phyloP scores from a whole-genome alignment of 2,329 filamentous ascomycete genomes.

The Dactylonectria macrodidyma region DNA sequence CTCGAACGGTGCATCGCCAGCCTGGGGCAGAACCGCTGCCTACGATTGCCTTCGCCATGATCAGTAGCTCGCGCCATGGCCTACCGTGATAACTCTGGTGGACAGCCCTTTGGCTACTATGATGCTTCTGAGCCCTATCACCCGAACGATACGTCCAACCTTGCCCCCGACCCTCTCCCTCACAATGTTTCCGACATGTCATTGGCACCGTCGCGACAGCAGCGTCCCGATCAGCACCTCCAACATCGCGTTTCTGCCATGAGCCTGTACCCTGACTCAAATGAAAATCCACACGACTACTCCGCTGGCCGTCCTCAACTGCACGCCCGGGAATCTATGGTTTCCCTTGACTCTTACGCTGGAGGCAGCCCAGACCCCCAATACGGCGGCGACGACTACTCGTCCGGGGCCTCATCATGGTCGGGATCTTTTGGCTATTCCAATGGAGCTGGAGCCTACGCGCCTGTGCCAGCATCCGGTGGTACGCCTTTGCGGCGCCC shows the following conservation, averaged over 20 bases:
- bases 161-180: background rate
- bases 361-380: constrained; percentile 39
- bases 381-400: constrained; percentile 40
- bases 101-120: constrained; percentile 46
- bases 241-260: constrained; percentile 53
- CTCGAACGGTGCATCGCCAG: background rate
- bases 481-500: constrained; percentile 39
- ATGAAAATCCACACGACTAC: constrained; percentile 48
- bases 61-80: constrained; percentile 46
- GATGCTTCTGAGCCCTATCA: constrained; percentile 34
- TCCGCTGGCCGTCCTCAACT: constrained; percentile 40
- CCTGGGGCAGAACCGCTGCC: background rate
- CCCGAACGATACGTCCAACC: background rate
- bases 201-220: constrained; percentile 7
- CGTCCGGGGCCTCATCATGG: constrained; percentile 41
- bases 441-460: constrained; percentile 47
- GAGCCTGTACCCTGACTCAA: constrained; percentile 51
- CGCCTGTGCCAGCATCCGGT: constrained; percentile 44
- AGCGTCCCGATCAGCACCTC: constrained; percentile 36
- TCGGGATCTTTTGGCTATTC: constrained; percentile 49
- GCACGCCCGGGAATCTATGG: constrained; percentile 56
- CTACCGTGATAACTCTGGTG: constrained; percentile 49
- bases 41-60: constrained; percentile 40
- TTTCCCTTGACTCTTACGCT: constrained; percentile 56
- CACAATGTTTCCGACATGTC: too few relatives aligned